phyloP scores from a whole-genome alignment of 106 monocot species.

The Posidonia australis region DNA sequence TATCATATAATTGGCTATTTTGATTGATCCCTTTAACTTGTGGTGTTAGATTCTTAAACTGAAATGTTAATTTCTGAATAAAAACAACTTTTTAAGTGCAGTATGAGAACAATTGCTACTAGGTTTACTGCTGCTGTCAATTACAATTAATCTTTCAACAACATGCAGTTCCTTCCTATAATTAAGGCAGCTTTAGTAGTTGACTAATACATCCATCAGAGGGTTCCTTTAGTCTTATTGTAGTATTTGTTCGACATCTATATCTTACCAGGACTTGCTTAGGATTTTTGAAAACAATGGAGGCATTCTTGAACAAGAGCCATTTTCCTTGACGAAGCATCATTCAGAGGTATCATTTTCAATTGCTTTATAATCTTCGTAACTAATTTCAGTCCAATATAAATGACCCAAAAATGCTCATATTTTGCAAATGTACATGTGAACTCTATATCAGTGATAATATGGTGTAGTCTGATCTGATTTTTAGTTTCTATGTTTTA shows the following conservation, averaged over 20 bases:
- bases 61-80: background rate
- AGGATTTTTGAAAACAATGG: conserved; percentile 40
- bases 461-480: too few species aligned
- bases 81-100: too few species aligned
- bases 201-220: background rate
- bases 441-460: too few species aligned
- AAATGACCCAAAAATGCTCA: too few species aligned
- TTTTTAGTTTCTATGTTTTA: too few species aligned
- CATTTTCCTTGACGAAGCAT: conserved; percentile 40
- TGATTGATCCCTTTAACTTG: too few species aligned
- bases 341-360: conserved; percentile 31
- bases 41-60: background rate
- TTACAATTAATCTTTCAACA: too few species aligned
- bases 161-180: background rate
- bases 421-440: too few species aligned
- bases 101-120: too few species aligned
- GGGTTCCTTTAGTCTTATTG: background rate
- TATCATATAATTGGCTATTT: too few species aligned
- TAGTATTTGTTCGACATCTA: background rate
- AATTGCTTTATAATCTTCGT: background rate
- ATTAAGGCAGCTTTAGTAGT: background rate
- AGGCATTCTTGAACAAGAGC: conserved; percentile 52
- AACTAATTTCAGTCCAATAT: background rate
- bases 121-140: too few species aligned
- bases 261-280: conserved; percentile 44